phyloP scores from a whole-genome alignment of 805 yeast species.

The Kuraishia floccosa region DNA sequence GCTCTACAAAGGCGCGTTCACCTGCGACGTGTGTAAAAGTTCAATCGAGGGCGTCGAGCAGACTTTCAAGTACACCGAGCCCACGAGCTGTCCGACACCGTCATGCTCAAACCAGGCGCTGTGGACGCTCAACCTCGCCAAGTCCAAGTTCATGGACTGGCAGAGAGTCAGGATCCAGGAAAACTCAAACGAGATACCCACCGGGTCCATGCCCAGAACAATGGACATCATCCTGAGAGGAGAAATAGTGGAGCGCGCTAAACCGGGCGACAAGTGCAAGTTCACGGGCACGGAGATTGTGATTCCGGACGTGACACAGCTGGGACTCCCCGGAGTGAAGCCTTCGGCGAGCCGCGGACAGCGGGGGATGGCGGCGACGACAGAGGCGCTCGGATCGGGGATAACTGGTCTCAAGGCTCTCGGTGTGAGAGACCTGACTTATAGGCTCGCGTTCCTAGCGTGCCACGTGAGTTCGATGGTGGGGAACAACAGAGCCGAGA shows the following conservation, averaged over 20 bases:
- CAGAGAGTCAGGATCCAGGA: slow-evolving; percentile 93
- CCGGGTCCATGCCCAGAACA: slow-evolving; percentile 98
- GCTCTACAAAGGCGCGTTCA: slow-evolving; percentile 72
- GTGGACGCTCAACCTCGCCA: slow-evolving; percentile 77
- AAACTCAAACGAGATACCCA: slow-evolving; percentile 92
- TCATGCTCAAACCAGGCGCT: slow-evolving; percentile 77
- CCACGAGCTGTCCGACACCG: slow-evolving; percentile 82
- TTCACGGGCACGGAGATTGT: slow-evolving; percentile 94
- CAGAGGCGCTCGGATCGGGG: slow-evolving; percentile 70
- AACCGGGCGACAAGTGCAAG: slow-evolving; percentile 92
- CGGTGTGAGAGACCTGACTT: slow-evolving; percentile 93
- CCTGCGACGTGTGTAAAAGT: slow-evolving; percentile 83
- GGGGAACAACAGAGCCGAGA: slow-evolving; percentile 9
- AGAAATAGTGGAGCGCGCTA: slow-evolving; percentile 89
- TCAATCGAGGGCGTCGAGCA: slow-evolving; percentile 86
- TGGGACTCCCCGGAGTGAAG: slow-evolving; percentile 91
- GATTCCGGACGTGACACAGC: slow-evolving; percentile 86
- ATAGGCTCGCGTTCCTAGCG: slow-evolving; percentile 83
- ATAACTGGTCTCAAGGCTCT: slow-evolving; percentile 79
- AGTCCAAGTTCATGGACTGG: slow-evolving; percentile 92
- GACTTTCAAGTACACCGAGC: slow-evolving; percentile 87
- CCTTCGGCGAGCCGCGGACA: slow-evolving; percentile 70
- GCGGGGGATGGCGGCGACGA: slow-evolving; percentile 36
- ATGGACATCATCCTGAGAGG: slow-evolving; percentile 88
- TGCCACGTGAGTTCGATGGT: slow-evolving; percentile 72